These are phyloP conservation scores for Phytophthora cactorum DNA, from an alignment of 352 stramenopile species.

Conservation along the genomic window DNA sequence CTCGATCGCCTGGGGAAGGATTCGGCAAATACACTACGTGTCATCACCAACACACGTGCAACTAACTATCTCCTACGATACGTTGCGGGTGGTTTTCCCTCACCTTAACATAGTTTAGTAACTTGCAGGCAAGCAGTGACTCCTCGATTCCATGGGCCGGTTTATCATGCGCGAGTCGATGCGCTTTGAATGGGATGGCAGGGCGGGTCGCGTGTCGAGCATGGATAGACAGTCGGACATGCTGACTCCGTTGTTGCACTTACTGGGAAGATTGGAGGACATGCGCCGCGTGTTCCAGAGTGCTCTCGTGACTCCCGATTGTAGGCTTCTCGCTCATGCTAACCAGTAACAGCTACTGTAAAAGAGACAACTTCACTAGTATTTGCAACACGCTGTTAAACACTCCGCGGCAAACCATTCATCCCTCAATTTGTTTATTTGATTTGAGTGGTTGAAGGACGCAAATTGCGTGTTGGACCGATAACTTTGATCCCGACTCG, in stretches of 20 bases:
- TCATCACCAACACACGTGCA: background rate
- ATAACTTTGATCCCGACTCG: no score
- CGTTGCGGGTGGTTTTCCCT: background rate
- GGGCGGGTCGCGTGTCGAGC: background rate
- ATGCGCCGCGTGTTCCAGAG: background rate
- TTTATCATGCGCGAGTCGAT: background rate
- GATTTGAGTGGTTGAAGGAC: no score
- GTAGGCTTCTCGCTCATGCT: background rate
- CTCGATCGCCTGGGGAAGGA: background rate
- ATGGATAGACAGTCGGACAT: background rate
- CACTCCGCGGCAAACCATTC: no score
- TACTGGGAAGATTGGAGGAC: background rate
- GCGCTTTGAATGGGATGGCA: background rate
- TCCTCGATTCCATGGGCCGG: background rate
- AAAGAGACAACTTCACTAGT: background rate
- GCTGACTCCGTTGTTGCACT: background rate
- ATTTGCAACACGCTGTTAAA: background rate
- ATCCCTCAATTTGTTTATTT: no score
- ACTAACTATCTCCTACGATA: background rate
- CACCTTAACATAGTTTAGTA: background rate
- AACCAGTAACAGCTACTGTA: background rate
- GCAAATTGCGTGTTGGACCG: no score
- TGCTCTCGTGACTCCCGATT: background rate
- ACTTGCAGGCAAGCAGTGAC: background rate
- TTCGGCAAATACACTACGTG: background rate